These are phyloP conservation scores for Talaromyces sp. DNA, from an alignment of 2,329 filamentous ascomycete genomes.

Conservation along the genomic window DNA sequence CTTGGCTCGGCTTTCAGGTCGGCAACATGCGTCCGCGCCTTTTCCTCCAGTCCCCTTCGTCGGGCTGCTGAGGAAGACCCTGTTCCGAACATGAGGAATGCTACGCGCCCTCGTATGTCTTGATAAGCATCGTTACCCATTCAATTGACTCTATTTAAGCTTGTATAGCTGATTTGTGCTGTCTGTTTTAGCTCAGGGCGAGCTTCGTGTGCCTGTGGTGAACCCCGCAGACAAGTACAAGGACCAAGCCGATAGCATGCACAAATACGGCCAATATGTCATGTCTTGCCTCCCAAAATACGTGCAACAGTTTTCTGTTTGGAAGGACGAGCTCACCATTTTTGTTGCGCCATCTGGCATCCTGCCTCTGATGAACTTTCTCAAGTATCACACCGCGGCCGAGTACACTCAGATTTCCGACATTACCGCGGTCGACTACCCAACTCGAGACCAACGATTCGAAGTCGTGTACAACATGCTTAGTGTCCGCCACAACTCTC, in stretches of 20 bases:
- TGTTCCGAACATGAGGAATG: constrained; percentile 60
- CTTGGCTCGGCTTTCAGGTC: constrained; percentile 30
- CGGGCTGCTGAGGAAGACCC: constrained; percentile 34
- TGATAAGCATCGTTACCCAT: not conserved
- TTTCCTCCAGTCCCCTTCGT: constrained; percentile 36
- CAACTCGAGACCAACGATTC: constrained; percentile 90
- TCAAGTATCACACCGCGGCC: constrained; percentile 96
- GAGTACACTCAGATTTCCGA: constrained; percentile 92
- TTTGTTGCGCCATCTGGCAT: constrained; percentile 85
- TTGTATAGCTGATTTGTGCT: constrained; percentile 5
- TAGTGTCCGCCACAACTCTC: constrained; percentile 90
- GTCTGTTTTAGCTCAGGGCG: constrained; percentile 42
- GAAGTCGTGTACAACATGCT: constrained; percentile 98
- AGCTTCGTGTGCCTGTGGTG: constrained; percentile 71
- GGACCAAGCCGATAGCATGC: constrained; percentile 78
- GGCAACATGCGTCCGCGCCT: constrained; percentile 28
- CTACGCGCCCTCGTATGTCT: constrained; percentile 46
- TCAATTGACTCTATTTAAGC: constrained; percentile 4
- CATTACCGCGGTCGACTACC: constrained; percentile 93
- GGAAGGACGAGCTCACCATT: constrained; percentile 97
- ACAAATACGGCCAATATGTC: constrained; percentile 93
- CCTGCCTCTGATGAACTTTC: constrained; percentile 85
- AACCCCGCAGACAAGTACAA: constrained; percentile 93
- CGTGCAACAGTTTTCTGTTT: constrained; percentile 97
- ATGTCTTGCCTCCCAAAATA: constrained; percentile 97